Evolutionary conservation across 164 flowering plant species (phyloP).

Genomic region (Chloranthus sessilifolius): DNA sequence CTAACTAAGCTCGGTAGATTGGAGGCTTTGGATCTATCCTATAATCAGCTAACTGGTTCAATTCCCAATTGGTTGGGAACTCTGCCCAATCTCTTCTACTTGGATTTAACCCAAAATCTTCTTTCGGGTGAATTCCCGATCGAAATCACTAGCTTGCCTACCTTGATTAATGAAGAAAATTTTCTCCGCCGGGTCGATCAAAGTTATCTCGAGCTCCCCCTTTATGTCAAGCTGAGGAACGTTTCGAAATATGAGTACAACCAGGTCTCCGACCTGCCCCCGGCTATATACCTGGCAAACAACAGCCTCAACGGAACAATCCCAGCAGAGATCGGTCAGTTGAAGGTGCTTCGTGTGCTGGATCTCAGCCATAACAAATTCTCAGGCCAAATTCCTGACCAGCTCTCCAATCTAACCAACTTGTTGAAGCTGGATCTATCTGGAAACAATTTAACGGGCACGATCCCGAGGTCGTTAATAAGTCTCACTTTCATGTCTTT

Average conservation of each 20-base stretch:
- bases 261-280: slow-evolving; percentile 53
- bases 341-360: slow-evolving; percentile 41
- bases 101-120: slow-evolving; percentile 46
- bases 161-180: too few species aligned
- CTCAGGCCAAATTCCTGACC: slow-evolving; percentile 47
- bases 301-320: slow-evolving; percentile 48
- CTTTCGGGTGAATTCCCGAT: slow-evolving; percentile 44
- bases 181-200: slow-evolving; percentile 18
- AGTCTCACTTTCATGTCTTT: slow-evolving; percentile 49
- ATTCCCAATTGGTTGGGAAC: slow-evolving; percentile 52
- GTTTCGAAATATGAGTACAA: slow-evolving; percentile 44
- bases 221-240: slow-evolving; percentile 39
- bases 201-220: slow-evolving; percentile 45
- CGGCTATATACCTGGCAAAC: slow-evolving; percentile 44
- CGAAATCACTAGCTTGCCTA: slow-evolving; percentile 27
- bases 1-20: slow-evolving; percentile 29
- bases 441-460: slow-evolving; percentile 42
- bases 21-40: slow-evolving; percentile 46
- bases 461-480: slow-evolving; percentile 48
- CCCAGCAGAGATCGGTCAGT: slow-evolving; percentile 47
- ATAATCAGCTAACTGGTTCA: slow-evolving; percentile 38
- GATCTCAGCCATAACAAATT: slow-evolving; percentile 53
- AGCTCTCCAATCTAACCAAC: slow-evolving; percentile 45
- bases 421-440: slow-evolving; percentile 56
- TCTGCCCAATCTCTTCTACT: slow-evolving; percentile 47